Evolutionary conservation across 2,329 filamentous ascomycete species (phyloP).

Genomic region (Botrytis aclada): DNA sequence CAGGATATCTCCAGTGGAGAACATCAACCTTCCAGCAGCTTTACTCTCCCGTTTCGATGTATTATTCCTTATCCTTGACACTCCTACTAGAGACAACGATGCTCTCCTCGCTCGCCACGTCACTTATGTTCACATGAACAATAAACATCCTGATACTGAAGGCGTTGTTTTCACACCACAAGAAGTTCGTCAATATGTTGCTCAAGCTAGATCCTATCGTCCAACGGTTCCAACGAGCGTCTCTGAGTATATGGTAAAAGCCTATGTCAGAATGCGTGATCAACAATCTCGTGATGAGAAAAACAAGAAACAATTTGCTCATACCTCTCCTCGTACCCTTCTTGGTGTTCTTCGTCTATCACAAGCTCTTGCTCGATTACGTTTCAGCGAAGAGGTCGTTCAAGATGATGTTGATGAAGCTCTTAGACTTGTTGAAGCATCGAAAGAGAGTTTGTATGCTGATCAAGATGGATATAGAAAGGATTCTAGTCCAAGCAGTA

Average conservation of each 20-base stretch:
- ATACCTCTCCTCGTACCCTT: constrained; percentile 90
- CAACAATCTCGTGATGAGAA: constrained; percentile 89
- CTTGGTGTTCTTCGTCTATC: constrained; percentile 89
- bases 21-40: constrained; percentile 98
- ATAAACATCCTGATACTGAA: constrained; percentile 78
- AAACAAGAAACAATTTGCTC: constrained; percentile 86
- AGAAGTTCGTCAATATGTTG: constrained; percentile 94
- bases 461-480: constrained; percentile 60
- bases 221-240: constrained; percentile 81
- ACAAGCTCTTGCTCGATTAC: constrained; percentile 86
- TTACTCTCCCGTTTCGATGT: constrained; percentile 96
- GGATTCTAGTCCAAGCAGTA: constrained; percentile 76
- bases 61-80: constrained; percentile 94
- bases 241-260: constrained; percentile 94
- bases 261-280: constrained; percentile 91
- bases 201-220: constrained; percentile 84
- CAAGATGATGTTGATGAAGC: constrained; percentile 96
- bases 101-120: constrained; percentile 95
- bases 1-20: constrained; percentile 93
- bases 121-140: constrained; percentile 95
- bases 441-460: constrained; percentile 83
- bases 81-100: constrained; percentile 82
- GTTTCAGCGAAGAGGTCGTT: constrained; percentile 80
- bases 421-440: constrained; percentile 83
- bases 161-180: constrained; percentile 82